Conservation (phyloP, 768 basidiomycete species). For the Pisolithus tinctorius region DNA sequence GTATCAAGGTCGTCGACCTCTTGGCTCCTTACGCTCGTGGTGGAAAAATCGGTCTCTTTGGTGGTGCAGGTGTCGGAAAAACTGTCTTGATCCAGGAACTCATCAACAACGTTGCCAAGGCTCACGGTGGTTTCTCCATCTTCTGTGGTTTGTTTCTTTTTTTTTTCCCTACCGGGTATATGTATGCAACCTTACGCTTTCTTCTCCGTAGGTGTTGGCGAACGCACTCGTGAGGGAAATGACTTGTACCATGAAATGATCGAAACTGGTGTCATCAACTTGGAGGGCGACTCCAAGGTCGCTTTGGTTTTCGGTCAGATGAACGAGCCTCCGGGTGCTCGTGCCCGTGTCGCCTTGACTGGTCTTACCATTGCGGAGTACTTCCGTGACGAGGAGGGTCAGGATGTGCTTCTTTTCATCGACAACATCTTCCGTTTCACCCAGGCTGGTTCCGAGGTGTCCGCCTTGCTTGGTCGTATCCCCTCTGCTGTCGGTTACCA, state of each 20-base stretch:
- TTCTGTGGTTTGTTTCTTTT: constrained; percentile 81
- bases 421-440: constrained; percentile 99
- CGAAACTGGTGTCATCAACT: constrained; percentile 99
- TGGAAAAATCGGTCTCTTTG: constrained; percentile 99
- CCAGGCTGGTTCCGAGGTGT: constrained; percentile 99
- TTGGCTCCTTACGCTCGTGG: constrained; percentile 99
- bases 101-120: constrained; percentile 99
- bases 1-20: constrained; percentile 99
- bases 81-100: constrained; percentile 99
- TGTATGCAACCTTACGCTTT: constrained; percentile 5
- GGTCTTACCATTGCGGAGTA: constrained; percentile 99
- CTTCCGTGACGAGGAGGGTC: constrained; percentile 99
- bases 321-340: constrained; percentile 99
- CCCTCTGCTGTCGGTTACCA: constrained; percentile 99
- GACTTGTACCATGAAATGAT: constrained; percentile 99
- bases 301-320: constrained; percentile 99
- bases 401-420: constrained; percentile 99
- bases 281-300: constrained; percentile 99
- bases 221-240: constrained; percentile 99
- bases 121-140: constrained; percentile 99
- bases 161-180: not conserved
- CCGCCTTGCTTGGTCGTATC: constrained; percentile 99
- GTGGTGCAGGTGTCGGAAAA: constrained; percentile 99
- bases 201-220: constrained; percentile 77
- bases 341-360: constrained; percentile 99